Evolutionary conservation across 2,329 filamentous ascomycete species (phyloP).

Genomic region (Xylariaceae sp.): DNA sequence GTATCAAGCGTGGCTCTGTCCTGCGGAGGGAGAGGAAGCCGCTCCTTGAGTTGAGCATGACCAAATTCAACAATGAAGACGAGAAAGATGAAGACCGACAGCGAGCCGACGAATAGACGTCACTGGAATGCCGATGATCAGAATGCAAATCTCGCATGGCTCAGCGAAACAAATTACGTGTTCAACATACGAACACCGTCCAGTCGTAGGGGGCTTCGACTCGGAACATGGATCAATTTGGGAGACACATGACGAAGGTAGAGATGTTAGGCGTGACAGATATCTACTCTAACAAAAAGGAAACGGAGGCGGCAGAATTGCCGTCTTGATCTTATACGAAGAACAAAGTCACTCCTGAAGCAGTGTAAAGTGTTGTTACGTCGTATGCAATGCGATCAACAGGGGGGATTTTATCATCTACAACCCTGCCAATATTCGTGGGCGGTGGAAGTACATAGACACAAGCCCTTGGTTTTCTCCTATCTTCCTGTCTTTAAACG

Average conservation of each 20-base stretch:
- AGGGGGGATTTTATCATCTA: too few relatives aligned
- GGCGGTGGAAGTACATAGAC: too few relatives aligned
- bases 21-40: constrained; percentile 29
- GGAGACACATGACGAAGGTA: neutral
- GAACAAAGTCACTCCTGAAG: too few relatives aligned
- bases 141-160: neutral
- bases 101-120: constrained; percentile 32
- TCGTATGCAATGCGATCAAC: too few relatives aligned
- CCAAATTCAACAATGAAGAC: constrained; percentile 46
- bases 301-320: too few relatives aligned
- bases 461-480: too few relatives aligned
- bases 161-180: neutral
- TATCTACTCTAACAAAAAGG: neutral
- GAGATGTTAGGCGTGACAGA: neutral
- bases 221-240: neutral
- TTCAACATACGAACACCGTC: neutral
- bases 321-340: too few relatives aligned
- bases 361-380: too few relatives aligned
- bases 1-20: constrained; percentile 35
- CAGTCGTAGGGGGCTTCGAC: neutral
- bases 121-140: constrained; percentile 23
- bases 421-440: too few relatives aligned
- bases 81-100: constrained; percentile 36
- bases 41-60: constrained; percentile 52
- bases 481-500: too few relatives aligned